These are phyloP conservation scores for Edaphochlamys debaryana DNA, from an alignment of 139 green algal species.

Conservation along the genomic window DNA sequence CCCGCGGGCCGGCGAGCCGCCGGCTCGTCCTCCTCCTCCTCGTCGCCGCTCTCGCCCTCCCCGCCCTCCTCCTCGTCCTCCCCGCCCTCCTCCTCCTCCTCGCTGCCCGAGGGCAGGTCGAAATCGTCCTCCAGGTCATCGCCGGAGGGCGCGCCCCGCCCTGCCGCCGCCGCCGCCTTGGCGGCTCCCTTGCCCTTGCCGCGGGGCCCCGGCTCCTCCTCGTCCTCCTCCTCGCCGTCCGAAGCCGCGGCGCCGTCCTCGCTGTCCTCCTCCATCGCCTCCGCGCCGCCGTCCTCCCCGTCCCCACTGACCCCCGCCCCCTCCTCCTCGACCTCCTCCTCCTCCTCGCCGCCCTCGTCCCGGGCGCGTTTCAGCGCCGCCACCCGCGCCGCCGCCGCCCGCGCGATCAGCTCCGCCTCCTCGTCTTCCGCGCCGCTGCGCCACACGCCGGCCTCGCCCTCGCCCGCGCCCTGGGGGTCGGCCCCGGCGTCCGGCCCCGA, in stretches of 20 bases:
- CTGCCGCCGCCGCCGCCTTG: not conserved
- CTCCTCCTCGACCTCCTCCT: not conserved
- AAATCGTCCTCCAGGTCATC: conserved; percentile 44
- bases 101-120: not conserved
- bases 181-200: no score
- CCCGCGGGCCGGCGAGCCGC: no score
- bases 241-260: not conserved
- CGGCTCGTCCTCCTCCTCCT: conserved; percentile 23
- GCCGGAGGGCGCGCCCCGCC: not conserved
- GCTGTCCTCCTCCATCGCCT: not conserved
- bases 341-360: not conserved
- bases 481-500: not conserved
- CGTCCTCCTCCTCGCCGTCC: not conserved
- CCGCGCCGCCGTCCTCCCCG: not conserved
- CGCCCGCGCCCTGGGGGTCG: conserved; percentile 2
- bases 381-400: not conserved
- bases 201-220: no score
- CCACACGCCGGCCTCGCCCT: conserved; percentile 7
- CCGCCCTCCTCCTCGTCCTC: conserved; percentile 13
- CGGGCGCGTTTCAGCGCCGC: not conserved
- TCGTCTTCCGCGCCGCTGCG: conserved; percentile 6
- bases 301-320: not conserved
- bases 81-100: conserved; percentile 1
- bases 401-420: conserved; percentile 7
- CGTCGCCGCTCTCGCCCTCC: no score